phyloP scores from a whole-genome alignment of 768 basidiomycete species.

The Russula sp. region DNA sequence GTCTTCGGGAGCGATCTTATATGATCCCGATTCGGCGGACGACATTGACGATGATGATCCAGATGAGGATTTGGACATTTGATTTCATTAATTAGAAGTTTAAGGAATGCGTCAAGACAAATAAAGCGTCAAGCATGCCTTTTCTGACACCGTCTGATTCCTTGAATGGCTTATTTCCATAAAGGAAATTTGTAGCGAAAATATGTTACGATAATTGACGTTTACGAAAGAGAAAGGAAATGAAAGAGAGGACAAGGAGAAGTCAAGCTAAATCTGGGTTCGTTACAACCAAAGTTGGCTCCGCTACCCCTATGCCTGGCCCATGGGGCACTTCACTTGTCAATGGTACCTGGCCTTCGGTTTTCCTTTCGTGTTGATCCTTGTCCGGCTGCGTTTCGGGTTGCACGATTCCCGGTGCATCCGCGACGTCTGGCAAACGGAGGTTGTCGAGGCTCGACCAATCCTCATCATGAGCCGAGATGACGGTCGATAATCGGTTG shows the following conservation, averaged over 20 bases:
- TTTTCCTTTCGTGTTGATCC: background rate
- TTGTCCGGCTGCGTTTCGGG: background rate
- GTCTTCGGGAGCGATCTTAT: constrained; percentile 55
- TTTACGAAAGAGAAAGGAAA: background rate
- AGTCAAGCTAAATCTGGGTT: background rate
- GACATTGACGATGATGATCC: constrained; percentile 96
- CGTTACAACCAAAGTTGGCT: background rate
- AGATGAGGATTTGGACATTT: constrained; percentile 90
- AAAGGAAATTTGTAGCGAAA: background rate
- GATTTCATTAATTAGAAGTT: constrained; percentile 14
- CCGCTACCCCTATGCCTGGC: background rate
- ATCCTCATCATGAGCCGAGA: constrained; percentile 6
- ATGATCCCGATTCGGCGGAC: constrained; percentile 91
- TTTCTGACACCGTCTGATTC: background rate
- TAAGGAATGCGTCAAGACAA: background rate
- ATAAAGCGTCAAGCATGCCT: constrained; percentile 11
- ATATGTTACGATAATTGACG: background rate
- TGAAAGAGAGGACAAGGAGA: background rate
- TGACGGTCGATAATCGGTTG: constrained; percentile 12
- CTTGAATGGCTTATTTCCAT: background rate
- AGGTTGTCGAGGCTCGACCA: background rate
- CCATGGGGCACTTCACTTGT: background rate
- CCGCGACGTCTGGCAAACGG: background rate
- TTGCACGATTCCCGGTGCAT: background rate
- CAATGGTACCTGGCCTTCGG: background rate